Conservation (phyloP, 352 stramenopile species). For the Phytophthora lateralis region DNA sequence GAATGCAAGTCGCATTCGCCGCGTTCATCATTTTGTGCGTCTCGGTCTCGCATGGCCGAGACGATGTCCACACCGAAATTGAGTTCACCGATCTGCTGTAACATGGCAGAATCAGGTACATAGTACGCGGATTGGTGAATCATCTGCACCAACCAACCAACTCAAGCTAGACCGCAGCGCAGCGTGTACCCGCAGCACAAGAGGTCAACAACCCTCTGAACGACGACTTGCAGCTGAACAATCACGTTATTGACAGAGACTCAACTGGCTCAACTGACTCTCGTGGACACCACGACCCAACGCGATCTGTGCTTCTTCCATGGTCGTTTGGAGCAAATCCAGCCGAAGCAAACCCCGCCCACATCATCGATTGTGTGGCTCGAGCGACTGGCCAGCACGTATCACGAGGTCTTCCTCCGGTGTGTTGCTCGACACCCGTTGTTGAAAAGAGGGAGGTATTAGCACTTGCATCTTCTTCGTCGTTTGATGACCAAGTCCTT, state of each 20-base stretch:
- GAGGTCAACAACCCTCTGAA: slow-evolving; percentile 14
- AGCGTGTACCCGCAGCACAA: slow-evolving; percentile 24
- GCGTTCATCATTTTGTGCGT: slow-evolving; percentile 2
- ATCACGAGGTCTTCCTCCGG: no score
- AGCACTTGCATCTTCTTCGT: no score
- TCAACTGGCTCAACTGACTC: no score
- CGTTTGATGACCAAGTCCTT: slow-evolving; percentile 48
- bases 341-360: slow-evolving; percentile 31
- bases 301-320: slow-evolving; percentile 1
- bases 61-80: slow-evolving; percentile 1
- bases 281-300: slow-evolving; percentile 6
- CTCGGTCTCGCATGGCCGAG: slow-evolving; percentile 1
- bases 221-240: slow-evolving; percentile 31
- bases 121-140: slow-evolving; percentile 12
- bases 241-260: no score
- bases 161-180: slow-evolving; percentile 14
- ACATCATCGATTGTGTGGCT: slow-evolving; percentile 43
- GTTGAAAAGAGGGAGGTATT: no score
- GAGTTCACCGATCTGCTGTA: slow-evolving; percentile 7
- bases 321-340: slow-evolving; percentile 14
- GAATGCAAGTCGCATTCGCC: no score
- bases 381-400: no score
- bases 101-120: slow-evolving; percentile 10
- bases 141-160: slow-evolving; percentile 17
- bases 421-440: no score